Percentiles rank a stretch among this genome's conserved stretches.
These are phyloP conservation scores for Lasiosphaeriaceae sp. DNA, from an alignment of 495 filamentous ascomycete genomes.

Conservation along the genomic window DNA sequence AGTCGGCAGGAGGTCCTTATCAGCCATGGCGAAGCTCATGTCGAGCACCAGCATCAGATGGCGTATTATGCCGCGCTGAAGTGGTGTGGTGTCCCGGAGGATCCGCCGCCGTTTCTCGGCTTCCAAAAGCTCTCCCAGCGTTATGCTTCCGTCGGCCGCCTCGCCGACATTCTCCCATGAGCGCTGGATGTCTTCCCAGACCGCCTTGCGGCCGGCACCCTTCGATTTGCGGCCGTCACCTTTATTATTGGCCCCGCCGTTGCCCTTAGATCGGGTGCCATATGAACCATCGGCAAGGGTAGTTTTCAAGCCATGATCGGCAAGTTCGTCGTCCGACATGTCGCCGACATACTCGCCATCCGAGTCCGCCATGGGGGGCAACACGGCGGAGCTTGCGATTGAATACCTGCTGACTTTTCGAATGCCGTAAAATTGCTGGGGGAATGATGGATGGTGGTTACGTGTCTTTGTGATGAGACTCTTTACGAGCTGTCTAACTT, in stretches of 20 bases:
- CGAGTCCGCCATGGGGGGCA: conserved; percentile 60
- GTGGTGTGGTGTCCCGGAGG: conserved; percentile 84
- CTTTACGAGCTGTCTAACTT: no score
- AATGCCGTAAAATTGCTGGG: no score
- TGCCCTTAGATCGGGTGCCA: conserved; percentile 22
- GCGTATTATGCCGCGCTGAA: conserved; percentile 94
- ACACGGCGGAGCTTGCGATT: not conserved
- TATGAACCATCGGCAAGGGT: conserved; percentile 9
- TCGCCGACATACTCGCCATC: conserved; percentile 79
- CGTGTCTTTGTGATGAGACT: no score
- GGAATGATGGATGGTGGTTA: no score
- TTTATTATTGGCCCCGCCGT: conserved; percentile 14
- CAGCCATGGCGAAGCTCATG: conserved; percentile 86
- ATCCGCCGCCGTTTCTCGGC: conserved; percentile 51
- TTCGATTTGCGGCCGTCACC: conserved; percentile 24
- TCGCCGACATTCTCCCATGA: conserved; percentile 46
- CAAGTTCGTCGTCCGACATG: conserved; percentile 73
- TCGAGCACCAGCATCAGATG: conserved; percentile 91
- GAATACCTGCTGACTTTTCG: not conserved
- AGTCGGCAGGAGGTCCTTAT: conserved; percentile 89
- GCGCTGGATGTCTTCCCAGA: conserved; percentile 47
- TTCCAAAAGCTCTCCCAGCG: conserved; percentile 35
- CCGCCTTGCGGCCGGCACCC: conserved; percentile 29
- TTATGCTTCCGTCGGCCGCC: conserved; percentile 38
- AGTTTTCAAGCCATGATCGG: conserved; percentile 43